Base-by-base conservation (phyloP, 495 filamentous ascomycete species). In the Hapsidospora chrysogenum region DNA sequence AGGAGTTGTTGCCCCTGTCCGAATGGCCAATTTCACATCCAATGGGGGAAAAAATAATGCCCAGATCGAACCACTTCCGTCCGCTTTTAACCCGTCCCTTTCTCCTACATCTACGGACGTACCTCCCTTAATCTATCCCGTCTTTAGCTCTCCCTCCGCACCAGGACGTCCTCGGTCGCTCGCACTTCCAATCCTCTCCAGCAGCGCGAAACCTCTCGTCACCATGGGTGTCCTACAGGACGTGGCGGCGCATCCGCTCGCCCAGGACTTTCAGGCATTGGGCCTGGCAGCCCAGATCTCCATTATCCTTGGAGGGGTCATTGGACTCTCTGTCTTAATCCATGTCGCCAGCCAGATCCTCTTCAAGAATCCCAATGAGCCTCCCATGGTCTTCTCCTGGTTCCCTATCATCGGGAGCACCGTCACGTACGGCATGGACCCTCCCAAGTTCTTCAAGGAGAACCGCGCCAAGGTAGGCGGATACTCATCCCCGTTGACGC, bases 301-400 rank as follows among this genome's bases (percentile, higher is more conserved):
- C 25, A 54, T 58, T 31, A 42, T 56, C 19, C 41, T 66, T 25
- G 51, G 52, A 17, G 48, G 42, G 20, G 57, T 74, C 43, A 17
- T 75, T 27, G 51, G 72, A 23, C 14, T 78, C 26, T 43, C 61
- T 2, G 65, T 86, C 9, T 38, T 76, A 26, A 22, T 78, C 43
- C 85, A 86, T 46, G 70, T 85, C 28, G 37, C 78, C 31, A 51
- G 61, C 9, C 82, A 89, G 48, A 38, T 82, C 3, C 55, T 85
- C 35, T 75, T 79, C 52, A 74, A 66, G 47, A 75, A 78, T 39
- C 66, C 70, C 32, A 74, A 74, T 49, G 76, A 84, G 47, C 82
- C 82, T 9, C 82, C 82, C 4, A 41, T 87, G 9, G 80, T 89
- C 28, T 89, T 86, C 47, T 79, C 86, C 57, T 85, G 73, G 73